Base-by-base conservation (phyloP, 2,329 filamentous ascomycete genomes). In the Colletotrichum truncatum region DNA sequence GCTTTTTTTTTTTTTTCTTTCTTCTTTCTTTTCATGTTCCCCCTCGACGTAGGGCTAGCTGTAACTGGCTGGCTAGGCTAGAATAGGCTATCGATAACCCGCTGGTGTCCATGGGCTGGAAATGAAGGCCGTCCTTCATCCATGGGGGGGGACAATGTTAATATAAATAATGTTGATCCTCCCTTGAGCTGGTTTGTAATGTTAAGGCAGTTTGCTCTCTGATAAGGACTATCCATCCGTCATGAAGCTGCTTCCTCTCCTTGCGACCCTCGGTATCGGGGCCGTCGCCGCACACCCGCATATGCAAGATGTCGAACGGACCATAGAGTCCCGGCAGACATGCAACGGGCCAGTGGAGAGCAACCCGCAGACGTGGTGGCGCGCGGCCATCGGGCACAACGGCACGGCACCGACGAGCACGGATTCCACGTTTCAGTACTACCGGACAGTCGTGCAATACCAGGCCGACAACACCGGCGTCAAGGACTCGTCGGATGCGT, bases 381-480 rank as follows among this genome's bases (percentile, higher is more conserved):
- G 73, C 10, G 68, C 70, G 16, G 57, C 69, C 26, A 73, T 73
- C 43, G 49, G 53, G 3, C 73, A 72, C 52, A 71, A 73, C 58
- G 73, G 73, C 23, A 70, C 70, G 6, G 68, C 73, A 4, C 70
- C 71, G 6, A 69, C 68, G 39, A 68, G 67, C 34, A 63, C 66
- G 14, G 71, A 75, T 53, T 18, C 62, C 18, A 70, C 67, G 3
- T 75, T 67, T 43, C 62, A 73, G 56, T 73, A 74, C 51, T 74
- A 73, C 45, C 72, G 73, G 3, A 73, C 69, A 2, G 70, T 55
- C 3, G 60, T 72, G 1, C 61, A 70, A 48, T 73, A 72, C 54
- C 73, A 73, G 9, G 73, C 73, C 18, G 73, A 75, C 55, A 67
- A 55, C 39, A 71, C 71, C 3, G 73, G 73, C 23, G 60, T 63